phyloP scores from a whole-genome alignment of 177 flowering plant species.

The Vitis hybrid region DNA sequence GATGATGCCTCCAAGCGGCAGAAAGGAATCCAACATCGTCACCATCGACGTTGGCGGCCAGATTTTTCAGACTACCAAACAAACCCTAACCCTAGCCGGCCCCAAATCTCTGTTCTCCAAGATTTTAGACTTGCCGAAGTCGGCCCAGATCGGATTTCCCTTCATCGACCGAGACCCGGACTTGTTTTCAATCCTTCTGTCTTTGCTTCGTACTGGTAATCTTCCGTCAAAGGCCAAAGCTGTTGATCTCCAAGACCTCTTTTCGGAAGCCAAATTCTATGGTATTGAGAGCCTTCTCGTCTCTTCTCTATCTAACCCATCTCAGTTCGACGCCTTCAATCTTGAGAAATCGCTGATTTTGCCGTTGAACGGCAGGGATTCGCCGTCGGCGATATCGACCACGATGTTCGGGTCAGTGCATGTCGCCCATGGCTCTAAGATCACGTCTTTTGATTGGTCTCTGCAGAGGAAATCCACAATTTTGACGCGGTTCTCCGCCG shows the following conservation, averaged over 20 bases:
- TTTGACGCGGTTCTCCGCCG: conserved; percentile 66
- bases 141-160: conserved; percentile 23
- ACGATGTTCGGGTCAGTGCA: conserved; percentile 68
- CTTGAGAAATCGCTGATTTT: conserved; percentile 61
- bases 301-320: conserved; percentile 58
- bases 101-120: conserved; percentile 56
- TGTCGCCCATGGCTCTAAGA: conserved; percentile 88
- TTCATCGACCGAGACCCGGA: conserved; percentile 95
- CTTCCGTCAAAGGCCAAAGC: conserved; percentile 71
- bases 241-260: conserved; percentile 68
- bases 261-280: conserved; percentile 73
- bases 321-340: conserved; percentile 74
- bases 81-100: conserved; percentile 70
- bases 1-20: conserved; percentile 7
- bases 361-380: conserved; percentile 72
- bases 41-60: conserved; percentile 88
- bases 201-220: conserved; percentile 75
- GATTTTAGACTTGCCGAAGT: conserved; percentile 17
- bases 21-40: conserved; percentile 46
- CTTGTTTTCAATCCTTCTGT: conserved; percentile 72
- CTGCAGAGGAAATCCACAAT: conserved; percentile 64
- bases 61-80: conserved; percentile 83
- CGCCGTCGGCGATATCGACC: conserved; percentile 73
- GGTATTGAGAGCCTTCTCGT: conserved; percentile 56
- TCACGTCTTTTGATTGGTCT: conserved; percentile 91